phyloP scores from a whole-genome alignment of 2,329 filamentous ascomycete genomes.

The Macrophomina phaseolina region DNA sequence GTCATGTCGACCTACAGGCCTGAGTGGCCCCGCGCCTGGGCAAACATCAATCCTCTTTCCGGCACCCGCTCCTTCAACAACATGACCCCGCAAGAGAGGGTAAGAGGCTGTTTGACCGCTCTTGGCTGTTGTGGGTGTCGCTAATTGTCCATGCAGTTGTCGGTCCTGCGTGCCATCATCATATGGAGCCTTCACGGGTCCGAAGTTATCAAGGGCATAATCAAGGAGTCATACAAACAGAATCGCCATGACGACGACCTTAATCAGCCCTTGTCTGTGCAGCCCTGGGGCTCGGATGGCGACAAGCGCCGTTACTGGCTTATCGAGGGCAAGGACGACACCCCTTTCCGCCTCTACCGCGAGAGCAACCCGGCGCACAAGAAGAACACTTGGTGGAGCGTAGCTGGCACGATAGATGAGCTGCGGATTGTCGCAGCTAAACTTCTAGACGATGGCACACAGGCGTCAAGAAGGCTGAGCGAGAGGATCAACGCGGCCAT shows the following conservation, averaged over 20 bases:
- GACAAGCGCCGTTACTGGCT: conserved; percentile 93
- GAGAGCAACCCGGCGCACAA: conserved; percentile 84
- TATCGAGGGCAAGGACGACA: conserved; percentile 92
- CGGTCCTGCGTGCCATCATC: conserved; percentile 79
- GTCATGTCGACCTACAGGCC: conserved; percentile 81
- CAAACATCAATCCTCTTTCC: conserved; percentile 79
- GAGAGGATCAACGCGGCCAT: conserved; percentile 80
- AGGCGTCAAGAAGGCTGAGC: conserved; percentile 77
- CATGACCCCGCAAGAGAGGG: conserved; percentile 81
- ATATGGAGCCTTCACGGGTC: conserved; percentile 91
- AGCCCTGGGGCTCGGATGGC: conserved; percentile 88
- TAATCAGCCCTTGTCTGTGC: conserved; percentile 88
- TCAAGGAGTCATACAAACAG: conserved; percentile 89
- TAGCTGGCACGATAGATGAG: conserved; percentile 90
- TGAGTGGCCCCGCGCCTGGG: conserved; percentile 89
- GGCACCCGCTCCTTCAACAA: conserved; percentile 80
- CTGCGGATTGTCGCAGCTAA: conserved; percentile 76
- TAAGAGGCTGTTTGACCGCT: conserved; percentile 53
- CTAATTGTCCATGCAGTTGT: conserved; percentile 64
- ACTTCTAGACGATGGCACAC: conserved; percentile 78
- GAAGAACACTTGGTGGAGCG: conserved; percentile 87
- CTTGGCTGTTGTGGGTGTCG: conserved; percentile 12
- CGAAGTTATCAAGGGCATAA: conserved; percentile 77
- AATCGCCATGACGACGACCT: conserved; percentile 76
- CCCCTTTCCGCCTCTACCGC: conserved; percentile 89